phyloP scores from a whole-genome alignment of 352 stramenopile species.

The Globisporangium iwayamae region DNA sequence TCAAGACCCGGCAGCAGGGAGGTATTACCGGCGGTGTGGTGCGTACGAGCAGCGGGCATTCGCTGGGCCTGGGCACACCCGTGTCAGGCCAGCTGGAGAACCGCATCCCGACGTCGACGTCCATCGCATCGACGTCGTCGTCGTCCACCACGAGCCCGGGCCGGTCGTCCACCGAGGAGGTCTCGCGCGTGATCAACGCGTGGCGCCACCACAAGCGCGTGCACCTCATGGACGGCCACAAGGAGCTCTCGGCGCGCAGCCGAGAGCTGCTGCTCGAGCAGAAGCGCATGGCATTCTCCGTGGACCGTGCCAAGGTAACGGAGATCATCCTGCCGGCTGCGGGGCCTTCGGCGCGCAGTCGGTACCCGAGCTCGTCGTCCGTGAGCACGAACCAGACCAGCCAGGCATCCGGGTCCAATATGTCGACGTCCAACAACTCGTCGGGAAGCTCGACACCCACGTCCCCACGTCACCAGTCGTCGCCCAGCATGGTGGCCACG shows the following conservation, averaged over 20 bases:
- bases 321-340: constrained; percentile 78
- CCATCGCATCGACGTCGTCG: constrained; percentile 28
- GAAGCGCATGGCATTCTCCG: constrained; percentile 84
- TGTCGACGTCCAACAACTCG: constrained; percentile 36
- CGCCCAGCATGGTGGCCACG: constrained; percentile 23
- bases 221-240: constrained; percentile 86
- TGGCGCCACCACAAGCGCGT: constrained; percentile 87
- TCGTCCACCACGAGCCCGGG: constrained; percentile 49
- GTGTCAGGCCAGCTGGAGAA: constrained; percentile 41
- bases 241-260: constrained; percentile 71
- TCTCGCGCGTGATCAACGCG: constrained; percentile 74
- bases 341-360: constrained; percentile 39
- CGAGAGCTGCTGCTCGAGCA: constrained; percentile 85
- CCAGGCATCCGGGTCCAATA: constrained; percentile 21
- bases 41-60: constrained; percentile 48
- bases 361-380: constrained; percentile 50
- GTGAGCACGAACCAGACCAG: constrained; percentile 22
- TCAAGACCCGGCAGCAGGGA: constrained; percentile 68
- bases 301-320: constrained; percentile 76
- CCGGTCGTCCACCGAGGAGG: constrained; percentile 61
- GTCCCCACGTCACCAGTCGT: constrained; percentile 32
- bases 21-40: constrained; percentile 26
- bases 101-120: constrained; percentile 40
- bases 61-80: constrained; percentile 29
- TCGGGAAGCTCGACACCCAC: constrained; percentile 27